A percentile compares a stretch with the other conserved stretches of the same genome.
phyloP scores from a whole-genome alignment of 2,329 filamentous ascomycete genomes.

The Myriosclerotinia duriaeana region DNA sequence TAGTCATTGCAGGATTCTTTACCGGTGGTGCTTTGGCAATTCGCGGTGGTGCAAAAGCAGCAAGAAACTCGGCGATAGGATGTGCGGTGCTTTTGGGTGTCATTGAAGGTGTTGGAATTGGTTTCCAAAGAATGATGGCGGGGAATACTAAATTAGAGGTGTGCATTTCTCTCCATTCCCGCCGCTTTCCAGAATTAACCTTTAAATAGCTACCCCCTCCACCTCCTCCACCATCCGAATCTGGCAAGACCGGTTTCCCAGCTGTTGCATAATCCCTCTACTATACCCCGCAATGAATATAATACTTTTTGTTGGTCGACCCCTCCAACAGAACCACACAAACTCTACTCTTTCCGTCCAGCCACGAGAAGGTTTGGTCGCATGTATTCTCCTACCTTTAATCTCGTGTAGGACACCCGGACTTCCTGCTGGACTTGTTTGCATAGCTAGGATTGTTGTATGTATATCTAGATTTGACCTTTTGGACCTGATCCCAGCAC shows the following conservation, averaged over 20 bases:
- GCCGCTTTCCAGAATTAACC: conserved; percentile 22
- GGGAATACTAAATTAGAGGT: conserved; percentile 83
- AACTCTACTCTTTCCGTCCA: conserved; percentile 40
- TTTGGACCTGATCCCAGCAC: conserved; percentile 3
- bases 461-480: conserved; percentile 30
- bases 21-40: conserved; percentile 90
- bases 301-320: conserved; percentile 24
- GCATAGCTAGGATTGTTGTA: conserved; percentile 39
- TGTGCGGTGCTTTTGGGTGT: conserved; percentile 92
- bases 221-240: conserved; percentile 39
- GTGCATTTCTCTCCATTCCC: conserved; percentile 30
- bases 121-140: conserved; percentile 91
- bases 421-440: conserved; percentile 29
- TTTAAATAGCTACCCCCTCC: conserved; percentile 35
- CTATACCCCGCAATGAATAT: neutral
- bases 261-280: conserved; percentile 34
- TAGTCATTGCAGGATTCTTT: conserved; percentile 90
- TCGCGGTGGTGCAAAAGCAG: conserved; percentile 86
- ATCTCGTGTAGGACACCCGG: conserved; percentile 14
- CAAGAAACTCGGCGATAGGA: conserved; percentile 92
- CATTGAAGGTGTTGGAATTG: conserved; percentile 96
- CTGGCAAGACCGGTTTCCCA: conserved; percentile 37
- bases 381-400: conserved; percentile 30
- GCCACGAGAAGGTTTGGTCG: conserved; percentile 20
- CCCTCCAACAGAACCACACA: conserved; percentile 29